Conservation (phyloP, 2,329 filamentous ascomycete species). For the Chaetomium strumarium region DNA sequence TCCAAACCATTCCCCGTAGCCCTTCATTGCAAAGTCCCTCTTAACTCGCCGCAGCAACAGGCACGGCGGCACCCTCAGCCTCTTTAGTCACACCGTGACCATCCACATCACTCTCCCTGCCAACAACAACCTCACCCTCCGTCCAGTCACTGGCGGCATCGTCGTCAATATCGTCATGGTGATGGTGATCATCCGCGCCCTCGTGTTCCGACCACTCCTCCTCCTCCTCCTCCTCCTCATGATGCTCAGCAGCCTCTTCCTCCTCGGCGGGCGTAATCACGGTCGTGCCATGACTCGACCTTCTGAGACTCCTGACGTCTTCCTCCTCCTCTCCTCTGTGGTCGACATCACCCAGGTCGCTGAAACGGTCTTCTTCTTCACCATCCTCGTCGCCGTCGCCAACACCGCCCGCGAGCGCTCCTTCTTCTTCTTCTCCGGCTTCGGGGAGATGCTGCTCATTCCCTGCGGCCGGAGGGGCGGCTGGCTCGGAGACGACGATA, state of each 20-base stretch:
- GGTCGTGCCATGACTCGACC: conserved; percentile 44
- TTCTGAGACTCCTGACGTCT: conserved; percentile 49
- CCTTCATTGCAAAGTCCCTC: neutral
- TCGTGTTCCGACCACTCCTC: conserved; percentile 9
- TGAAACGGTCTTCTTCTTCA: conserved; percentile 7
- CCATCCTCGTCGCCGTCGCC: neutral
- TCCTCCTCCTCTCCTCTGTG: conserved; percentile 30
- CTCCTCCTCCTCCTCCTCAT: conserved; percentile 31
- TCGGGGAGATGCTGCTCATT: conserved; percentile 1
- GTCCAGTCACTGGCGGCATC: conserved; percentile 45
- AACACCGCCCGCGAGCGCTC: conserved; percentile 1
- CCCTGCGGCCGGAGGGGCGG: neutral
- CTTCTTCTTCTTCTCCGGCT: too few species aligned
- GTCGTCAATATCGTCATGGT: conserved; percentile 26
- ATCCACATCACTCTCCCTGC: conserved; percentile 24
- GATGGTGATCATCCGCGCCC: conserved; percentile 35
- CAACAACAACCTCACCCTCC: conserved; percentile 32
- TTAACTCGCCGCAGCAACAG: conserved; percentile 7
- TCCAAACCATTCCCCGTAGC: conserved; percentile 3
- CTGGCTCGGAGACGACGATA: conserved; percentile 1
- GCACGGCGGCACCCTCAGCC: neutral
- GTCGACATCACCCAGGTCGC: conserved; percentile 22
- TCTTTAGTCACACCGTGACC: neutral
- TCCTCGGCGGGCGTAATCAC: conserved; percentile 35
- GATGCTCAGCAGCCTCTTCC: too few species aligned